Evolutionary conservation across 2,329 filamentous ascomycete genomes (phyloP).

Genomic region (Zymoseptoria tritici): DNA sequence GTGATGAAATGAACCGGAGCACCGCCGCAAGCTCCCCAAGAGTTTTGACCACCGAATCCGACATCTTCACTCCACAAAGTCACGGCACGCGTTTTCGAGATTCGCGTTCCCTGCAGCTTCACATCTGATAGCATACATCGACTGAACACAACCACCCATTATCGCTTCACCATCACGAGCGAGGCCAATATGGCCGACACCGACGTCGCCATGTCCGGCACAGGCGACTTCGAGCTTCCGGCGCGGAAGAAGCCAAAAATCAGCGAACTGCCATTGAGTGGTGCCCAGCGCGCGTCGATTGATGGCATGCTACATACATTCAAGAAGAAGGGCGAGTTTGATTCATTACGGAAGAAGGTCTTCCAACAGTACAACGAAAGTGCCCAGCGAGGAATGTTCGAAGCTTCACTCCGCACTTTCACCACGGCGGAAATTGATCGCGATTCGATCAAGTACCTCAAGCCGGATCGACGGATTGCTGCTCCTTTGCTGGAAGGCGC

Average conservation of each 20-base stretch:
- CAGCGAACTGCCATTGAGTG: conserved; percentile 66
- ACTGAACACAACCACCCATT: not conserved
- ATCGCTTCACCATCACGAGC: not conserved
- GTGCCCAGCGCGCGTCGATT: conserved; percentile 64
- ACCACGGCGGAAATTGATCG: conserved; percentile 67
- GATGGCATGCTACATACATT: conserved; percentile 71
- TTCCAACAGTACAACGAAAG: conserved; percentile 59
- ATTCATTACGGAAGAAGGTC: conserved; percentile 66
- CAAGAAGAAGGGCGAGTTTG: conserved; percentile 81
- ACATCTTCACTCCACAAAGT: not conserved
- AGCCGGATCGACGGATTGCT: conserved; percentile 65
- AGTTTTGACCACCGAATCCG: not conserved
- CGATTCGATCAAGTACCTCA: conserved; percentile 60
- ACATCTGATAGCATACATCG: not conserved
- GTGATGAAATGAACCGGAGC: not conserved
- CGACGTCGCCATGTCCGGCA: conserved; percentile 18
- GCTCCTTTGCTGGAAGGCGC: conserved; percentile 70
- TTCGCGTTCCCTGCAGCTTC: not conserved
- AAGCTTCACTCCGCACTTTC: conserved; percentile 40
- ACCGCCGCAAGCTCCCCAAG: not conserved
- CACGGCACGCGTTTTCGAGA: not conserved
- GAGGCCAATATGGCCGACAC: conserved; percentile 18
- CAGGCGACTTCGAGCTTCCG: conserved; percentile 24
- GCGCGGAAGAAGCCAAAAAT: conserved; percentile 58
- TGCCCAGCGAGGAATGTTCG: conserved; percentile 44